Evolutionary conservation across 1,284 basidiomycete genomes (phyloP).

Genomic region (Crocinoboletus sp.): DNA sequence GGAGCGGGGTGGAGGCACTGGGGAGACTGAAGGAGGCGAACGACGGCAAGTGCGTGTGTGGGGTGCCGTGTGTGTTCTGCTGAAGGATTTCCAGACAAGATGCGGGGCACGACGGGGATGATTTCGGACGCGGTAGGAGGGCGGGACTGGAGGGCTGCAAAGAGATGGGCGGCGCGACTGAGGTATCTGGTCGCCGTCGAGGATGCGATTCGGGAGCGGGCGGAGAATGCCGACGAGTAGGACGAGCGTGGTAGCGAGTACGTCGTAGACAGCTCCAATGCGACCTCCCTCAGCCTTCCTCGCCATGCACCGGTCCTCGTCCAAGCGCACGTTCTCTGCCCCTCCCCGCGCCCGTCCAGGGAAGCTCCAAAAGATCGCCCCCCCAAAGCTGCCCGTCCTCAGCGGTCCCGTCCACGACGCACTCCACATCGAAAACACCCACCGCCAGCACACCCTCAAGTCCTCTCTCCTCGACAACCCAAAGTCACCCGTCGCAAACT

Average conservation of each 20-base stretch:
- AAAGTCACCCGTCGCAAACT: conserved; percentile 44
- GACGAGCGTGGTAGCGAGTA: too few relatives aligned
- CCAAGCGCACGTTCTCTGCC: conserved; percentile 15
- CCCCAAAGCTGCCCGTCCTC: not conserved
- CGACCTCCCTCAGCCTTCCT: too few relatives aligned
- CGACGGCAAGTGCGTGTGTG: conserved; percentile 44
- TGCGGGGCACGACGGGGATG: conserved; percentile 41
- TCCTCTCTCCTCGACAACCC: conserved; percentile 36
- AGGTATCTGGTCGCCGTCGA: conserved; percentile 77
- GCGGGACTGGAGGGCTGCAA: conserved; percentile 55
- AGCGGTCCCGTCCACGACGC: conserved; percentile 27
- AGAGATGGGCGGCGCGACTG: conserved; percentile 62
- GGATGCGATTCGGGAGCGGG: conserved; percentile 50
- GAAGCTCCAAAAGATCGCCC: conserved; percentile 9
- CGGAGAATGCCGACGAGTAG: conserved; percentile 38
- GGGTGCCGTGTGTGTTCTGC: not conserved
- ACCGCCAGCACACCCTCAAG: conserved; percentile 18
- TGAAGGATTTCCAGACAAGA: conserved; percentile 44
- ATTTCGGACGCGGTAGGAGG: conserved; percentile 51
- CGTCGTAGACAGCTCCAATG: too few relatives aligned
- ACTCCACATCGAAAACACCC: conserved; percentile 15
- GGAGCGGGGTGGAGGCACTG: conserved; percentile 46
- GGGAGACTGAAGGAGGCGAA: conserved; percentile 53
- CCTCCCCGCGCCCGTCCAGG: conserved; percentile 6
- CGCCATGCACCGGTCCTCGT: conserved; percentile 11